Evolutionary conservation across 345 rosid species (phyloP).

Genomic region (Syzygium aqueum): DNA sequence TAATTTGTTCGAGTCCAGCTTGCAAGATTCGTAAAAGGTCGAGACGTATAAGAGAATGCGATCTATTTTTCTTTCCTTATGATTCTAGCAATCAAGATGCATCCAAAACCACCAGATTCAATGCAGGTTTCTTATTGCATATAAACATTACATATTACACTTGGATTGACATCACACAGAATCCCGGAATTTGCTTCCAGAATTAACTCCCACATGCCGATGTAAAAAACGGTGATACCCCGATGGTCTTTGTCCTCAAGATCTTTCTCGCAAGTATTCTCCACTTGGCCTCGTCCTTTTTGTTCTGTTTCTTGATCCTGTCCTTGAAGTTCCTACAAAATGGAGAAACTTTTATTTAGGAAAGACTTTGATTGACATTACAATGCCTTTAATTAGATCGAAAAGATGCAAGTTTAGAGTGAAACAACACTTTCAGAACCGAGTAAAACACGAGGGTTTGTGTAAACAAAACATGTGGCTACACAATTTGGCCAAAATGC

Average conservation of each 20-base stretch:
- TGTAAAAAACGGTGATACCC: constrained; percentile 44
- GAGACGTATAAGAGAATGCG: background rate
- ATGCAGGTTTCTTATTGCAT: background rate
- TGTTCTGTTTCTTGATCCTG: constrained; percentile 55
- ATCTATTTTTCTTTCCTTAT: background rate
- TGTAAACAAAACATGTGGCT: background rate
- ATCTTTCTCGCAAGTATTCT: constrained; percentile 58
- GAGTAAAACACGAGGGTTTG: background rate
- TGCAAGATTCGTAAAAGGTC: background rate
- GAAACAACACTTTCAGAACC: background rate
- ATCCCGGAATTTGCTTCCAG: rapidly evolving
- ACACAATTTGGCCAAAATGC: too few relatives aligned
- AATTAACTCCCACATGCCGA: background rate
- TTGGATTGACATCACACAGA: background rate
- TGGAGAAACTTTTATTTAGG: constrained; percentile 17
- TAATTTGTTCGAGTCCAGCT: background rate
- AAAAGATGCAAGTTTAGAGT: background rate
- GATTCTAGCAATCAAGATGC: background rate
- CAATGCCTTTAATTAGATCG: background rate
- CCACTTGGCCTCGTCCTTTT: constrained; percentile 73
- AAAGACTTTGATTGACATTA: background rate
- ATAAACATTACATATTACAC: background rate
- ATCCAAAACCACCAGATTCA: background rate
- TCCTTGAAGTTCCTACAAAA: constrained; percentile 76
- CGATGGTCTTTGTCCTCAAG: constrained; percentile 41